Base-by-base conservation (phyloP, 352 stramenopile species). In the Phytophthora chlamydospora region DNA sequence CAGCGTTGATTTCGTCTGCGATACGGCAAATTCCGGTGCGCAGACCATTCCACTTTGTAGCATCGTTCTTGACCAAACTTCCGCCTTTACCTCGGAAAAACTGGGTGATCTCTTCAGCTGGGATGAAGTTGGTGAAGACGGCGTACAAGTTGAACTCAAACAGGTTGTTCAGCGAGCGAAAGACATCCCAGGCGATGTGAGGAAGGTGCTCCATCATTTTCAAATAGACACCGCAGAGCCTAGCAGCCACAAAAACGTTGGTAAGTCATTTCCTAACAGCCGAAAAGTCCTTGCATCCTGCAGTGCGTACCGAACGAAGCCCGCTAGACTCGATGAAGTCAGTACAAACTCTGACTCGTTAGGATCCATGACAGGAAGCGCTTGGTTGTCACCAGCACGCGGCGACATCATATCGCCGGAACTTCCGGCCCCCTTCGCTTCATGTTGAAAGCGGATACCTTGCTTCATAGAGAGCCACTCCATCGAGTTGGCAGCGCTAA, bases 171-270 rank as follows among this genome's bases (percentile, higher is more conserved):
- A 96, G 68, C 46, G 78, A 73, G 31, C 78, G 57, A 58, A 92
- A 88, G 17, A 84, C 65, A 31, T 94, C 80, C 78, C 80, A 92
- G 12, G 73, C 63, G 24, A 91, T 78, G 31, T 89, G 74, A 11
- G 85, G 85, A 40, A 96, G 50, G 27, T 93, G 71, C 50, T 93
- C 71, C 85, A 96, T 94, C 74, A 94, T 91, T 71, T 96, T 96
- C 41, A 96, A 49, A 45, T 96, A 93, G 9, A 92, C 73, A 33
- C 87, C 87, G 29, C 82, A 92, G 29, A 95, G 75, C 0, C 86
- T 93, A 58, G 48, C 19, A 48, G 24, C 16, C 46, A 55, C 7
- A 57, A 40, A 31, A 38, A 35, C 11, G 16, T 39, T 21, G 34
- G 8, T 36, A 24, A 0, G 52, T 62, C 29, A 66, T 52, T 38